phyloP scores from a whole-genome alignment of 371 early-diverging fungal species.

The Rhizomucor pusillus region DNA sequence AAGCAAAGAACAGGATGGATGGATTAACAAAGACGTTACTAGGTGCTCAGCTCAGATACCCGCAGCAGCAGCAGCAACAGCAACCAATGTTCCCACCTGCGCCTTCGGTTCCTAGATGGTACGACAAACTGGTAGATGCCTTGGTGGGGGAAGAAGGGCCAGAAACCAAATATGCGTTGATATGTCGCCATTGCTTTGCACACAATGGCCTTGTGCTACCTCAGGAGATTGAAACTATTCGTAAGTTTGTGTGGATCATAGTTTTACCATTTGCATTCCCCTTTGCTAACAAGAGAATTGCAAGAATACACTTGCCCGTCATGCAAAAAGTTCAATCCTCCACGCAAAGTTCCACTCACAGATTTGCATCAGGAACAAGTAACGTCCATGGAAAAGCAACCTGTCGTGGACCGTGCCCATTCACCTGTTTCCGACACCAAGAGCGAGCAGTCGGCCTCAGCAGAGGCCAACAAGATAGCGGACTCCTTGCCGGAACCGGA shows the following conservation, averaged over 20 bases:
- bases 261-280: neutral
- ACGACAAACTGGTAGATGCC: constrained; percentile 83
- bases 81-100: constrained; percentile 12
- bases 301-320: constrained; percentile 22
- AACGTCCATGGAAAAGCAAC: neutral
- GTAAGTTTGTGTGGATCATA: constrained; percentile 37
- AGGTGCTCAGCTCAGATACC: neutral
- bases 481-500: neutral
- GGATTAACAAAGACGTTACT: too few relatives aligned
- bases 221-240: constrained; percentile 66
- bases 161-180: constrained; percentile 83
- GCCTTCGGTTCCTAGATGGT: too few relatives aligned
- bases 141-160: constrained; percentile 84
- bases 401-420: too few relatives aligned
- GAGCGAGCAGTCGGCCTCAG: too few relatives aligned
- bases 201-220: constrained; percentile 91
- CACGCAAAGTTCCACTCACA: constrained; percentile 17
- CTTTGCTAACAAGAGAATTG: neutral
- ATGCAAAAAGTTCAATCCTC: constrained; percentile 24
- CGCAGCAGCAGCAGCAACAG: constrained; percentile 4
- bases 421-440: neutral
- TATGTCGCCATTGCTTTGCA: constrained; percentile 83
- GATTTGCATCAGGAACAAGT: neutral
- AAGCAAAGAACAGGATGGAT: constrained; percentile 52
- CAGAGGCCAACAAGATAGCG: neutral